Base-by-base conservation (phyloP, 495 filamentous ascomycete species). In the Hapsidospora chrysogenum region DNA sequence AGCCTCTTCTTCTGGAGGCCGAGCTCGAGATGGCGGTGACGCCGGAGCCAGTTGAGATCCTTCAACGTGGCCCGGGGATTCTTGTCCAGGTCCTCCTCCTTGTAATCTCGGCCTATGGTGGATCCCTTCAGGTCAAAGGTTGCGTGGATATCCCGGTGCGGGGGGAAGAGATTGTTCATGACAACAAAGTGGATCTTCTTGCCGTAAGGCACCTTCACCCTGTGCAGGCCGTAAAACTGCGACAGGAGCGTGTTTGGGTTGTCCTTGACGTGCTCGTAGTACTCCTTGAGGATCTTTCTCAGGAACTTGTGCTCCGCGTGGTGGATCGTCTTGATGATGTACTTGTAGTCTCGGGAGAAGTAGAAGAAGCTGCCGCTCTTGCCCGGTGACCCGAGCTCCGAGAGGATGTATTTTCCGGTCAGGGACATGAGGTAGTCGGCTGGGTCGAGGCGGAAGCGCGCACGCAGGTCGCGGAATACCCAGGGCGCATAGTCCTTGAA, bases 311-410 rank as follows among this genome's bases (percentile, higher is more conserved):
- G 92, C 52, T 99, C 89, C 37, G 74, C 75, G 46, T 93, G 89
- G 51, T 96, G 89, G 38, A 99, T 99, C 10, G 89, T 99, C 54
- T 99, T 99, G 73, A 99, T 99, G 56, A 99, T 99, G 59, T 99
- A 99, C 58, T 99, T 99, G 66, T 96, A 99, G 52, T 99, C 89
- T 35, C 89, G 72, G 18, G 92, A 96, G 61, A 99, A 99, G 62
- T 99, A 99, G 61, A 99, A 99, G 58, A 99, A 99, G 52, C 85
- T 94, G 13, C 92, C 92, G 56, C 85, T 94, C 61, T 99, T 99
- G 11, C 89, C 89, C 3, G 89, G 89, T 10, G 89, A 96, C 14
- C 92, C 92, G 19, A 99, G 64, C 54, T 99, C 89, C 1, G 89
- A 96, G 30, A 99, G 63, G 38, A 99, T 96, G 57, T 96, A 99